phyloP scores from a whole-genome alignment of 805 yeast genomes.

The Starmera dryadoides region DNA sequence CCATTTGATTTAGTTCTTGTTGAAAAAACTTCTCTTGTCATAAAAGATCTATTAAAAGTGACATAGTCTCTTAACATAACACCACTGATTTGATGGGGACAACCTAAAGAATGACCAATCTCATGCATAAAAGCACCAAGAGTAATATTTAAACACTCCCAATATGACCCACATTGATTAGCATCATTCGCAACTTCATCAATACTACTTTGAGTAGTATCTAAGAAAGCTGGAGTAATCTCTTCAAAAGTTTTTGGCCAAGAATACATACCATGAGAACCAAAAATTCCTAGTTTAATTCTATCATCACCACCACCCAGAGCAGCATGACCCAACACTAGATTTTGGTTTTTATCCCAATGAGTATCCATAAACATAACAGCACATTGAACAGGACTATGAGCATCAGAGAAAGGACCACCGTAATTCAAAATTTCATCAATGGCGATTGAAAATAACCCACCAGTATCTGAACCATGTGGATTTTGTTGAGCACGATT shows the following conservation, averaged over 20 bases:
- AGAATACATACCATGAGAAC: conserved; percentile 84
- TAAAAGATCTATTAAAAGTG: conserved; percentile 73
- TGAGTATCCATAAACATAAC: conserved; percentile 79
- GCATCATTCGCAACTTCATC: conserved; percentile 86
- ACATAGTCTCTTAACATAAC: conserved; percentile 86
- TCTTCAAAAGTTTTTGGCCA: conserved; percentile 87
- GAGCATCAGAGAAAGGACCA: conserved; percentile 38
- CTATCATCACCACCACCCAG: conserved; percentile 79
- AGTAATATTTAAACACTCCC: conserved; percentile 86
- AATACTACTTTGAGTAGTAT: conserved; percentile 55
- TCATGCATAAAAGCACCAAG: conserved; percentile 95
- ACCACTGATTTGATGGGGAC: conserved; percentile 88
- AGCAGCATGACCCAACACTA: conserved; percentile 86
- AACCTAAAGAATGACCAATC: conserved; percentile 84
- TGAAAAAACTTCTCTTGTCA: conserved; percentile 59
- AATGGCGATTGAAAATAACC: conserved; percentile 68
- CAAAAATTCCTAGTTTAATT: conserved; percentile 80
- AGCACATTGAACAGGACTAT: conserved; percentile 65
- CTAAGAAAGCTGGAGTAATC: conserved; percentile 60
- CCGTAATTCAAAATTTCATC: conserved; percentile 60
- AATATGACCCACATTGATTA: conserved; percentile 74
- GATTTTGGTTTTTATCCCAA: conserved; percentile 55
- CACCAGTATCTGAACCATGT: conserved; percentile 66
- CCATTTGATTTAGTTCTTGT: conserved; percentile 44
- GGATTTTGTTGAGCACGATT: conserved; percentile 83